Base-by-base conservation (phyloP, 768 basidiomycete genomes). In the Psilocybe sp. region DNA sequence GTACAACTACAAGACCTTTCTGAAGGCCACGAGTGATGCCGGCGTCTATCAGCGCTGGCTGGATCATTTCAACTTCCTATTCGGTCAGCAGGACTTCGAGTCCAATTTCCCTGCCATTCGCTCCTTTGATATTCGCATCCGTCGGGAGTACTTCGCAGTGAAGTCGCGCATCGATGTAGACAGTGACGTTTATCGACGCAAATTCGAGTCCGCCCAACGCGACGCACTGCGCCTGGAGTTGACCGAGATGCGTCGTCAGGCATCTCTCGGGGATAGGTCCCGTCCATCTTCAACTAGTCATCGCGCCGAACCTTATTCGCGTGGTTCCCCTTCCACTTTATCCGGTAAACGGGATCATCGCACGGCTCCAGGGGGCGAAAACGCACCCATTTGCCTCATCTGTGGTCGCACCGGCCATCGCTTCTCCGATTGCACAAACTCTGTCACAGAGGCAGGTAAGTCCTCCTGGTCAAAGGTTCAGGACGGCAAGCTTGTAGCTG, bases 371-470 rank as follows among this genome's bases (percentile, higher is more conserved):
- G 23, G 34, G 20, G 31, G 41, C 19, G 14, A 36, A 46, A 47
- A 31, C 31, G 14, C 48, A 28, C 55, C 55, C 47, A 53, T 56
- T 43, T 60, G 58, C 46, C 55, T 60, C 34, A 54, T 49, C 49
- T 60, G 58, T 40, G 40, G 40, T 34, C 34, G 45, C 6, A 15
- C 7, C 7, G 53, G 50, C 14, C 58, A 59, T 39, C 42, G 33
- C 14, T 54, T 52, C 50, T 35, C 49, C 13, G 50, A 46, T 1
- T 60, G 55, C 35, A 43, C 16, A 2, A 16, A 50, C 36, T 38
- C 44, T 19, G 13, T 39, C 19, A 47, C 38, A 16, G 41, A 49
- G 28, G 18, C 47, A n/a, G 58, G 58, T 14, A 43, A 47, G 32
- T 42, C 19, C 20, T 42, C 40, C 11, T 33, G 32, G 18, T 13